phyloP scores from a whole-genome alignment of 2,329 filamentous ascomycete species.

The Apiospora arundinis region DNA sequence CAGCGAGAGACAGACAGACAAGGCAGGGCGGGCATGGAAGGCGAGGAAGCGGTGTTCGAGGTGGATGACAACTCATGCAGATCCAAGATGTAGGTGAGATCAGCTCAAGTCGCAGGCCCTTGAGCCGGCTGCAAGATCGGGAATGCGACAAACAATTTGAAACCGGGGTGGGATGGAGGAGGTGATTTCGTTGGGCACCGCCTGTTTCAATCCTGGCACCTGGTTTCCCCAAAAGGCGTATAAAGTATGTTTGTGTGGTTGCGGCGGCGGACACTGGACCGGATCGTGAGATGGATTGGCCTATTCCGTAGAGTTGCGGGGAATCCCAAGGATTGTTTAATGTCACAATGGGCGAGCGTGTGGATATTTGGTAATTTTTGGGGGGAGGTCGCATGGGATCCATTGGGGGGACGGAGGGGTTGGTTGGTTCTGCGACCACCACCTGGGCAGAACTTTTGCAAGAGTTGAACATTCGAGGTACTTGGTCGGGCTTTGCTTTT shows the following conservation, averaged over 20 bases:
- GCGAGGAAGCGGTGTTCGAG: conserved; percentile 13
- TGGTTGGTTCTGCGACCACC: not conserved
- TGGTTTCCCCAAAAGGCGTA: not conserved
- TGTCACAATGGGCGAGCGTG: not conserved
- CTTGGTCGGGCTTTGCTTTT: not conserved
- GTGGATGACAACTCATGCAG: conserved; percentile 9
- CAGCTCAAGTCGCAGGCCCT: not conserved
- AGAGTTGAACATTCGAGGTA: not conserved
- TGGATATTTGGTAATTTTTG: conserved; percentile 12
- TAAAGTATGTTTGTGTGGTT: not conserved
- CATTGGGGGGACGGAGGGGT: not conserved
- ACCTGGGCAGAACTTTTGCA: not conserved
- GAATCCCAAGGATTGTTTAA: conserved; percentile 17
- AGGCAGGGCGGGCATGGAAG: not conserved
- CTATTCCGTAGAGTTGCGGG: conserved; percentile 5
- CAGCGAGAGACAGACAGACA: not conserved
- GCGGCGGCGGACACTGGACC: not conserved
- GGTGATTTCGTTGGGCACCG: not conserved
- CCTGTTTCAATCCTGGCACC: not conserved
- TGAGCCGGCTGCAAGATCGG: not conserved
- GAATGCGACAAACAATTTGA: conserved; percentile 10
- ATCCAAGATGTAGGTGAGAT: conserved; percentile 8
- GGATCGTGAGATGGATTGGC: conserved; percentile 15
- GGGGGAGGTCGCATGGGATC: not conserved
- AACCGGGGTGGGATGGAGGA: conserved; percentile 6